Evolutionary conservation across 345 rosid species (phyloP).

Genomic region (Cardamine occulta): DNA sequence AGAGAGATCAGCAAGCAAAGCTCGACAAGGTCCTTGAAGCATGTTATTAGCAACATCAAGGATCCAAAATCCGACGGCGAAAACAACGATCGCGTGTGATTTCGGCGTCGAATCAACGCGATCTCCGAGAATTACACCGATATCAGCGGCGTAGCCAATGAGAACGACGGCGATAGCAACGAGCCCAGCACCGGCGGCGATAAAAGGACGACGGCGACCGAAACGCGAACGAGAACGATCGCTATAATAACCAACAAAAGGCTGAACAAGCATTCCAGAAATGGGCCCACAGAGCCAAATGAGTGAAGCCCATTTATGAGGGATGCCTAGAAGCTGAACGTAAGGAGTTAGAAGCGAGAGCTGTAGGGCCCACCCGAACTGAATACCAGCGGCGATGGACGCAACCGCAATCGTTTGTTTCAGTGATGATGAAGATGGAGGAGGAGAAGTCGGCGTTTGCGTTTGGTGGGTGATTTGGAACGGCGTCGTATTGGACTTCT

Average conservation of each 20-base stretch:
- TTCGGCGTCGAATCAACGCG: conserved; percentile 37
- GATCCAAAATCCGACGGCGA: conserved; percentile 82
- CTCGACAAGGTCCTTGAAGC: conserved; percentile 88
- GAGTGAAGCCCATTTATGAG: conserved; percentile 79
- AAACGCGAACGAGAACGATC: conserved; percentile 68
- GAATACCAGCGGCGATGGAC: conserved; percentile 78
- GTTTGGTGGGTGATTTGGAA: not conserved
- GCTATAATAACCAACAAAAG: conserved; percentile 82
- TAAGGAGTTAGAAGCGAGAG: conserved; percentile 82
- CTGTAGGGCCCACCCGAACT: conserved; percentile 92
- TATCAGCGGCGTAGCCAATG: conserved; percentile 76
- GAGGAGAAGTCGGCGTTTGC: not conserved
- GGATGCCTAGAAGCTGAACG: conserved; percentile 77
- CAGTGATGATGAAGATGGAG: conserved; percentile 23
- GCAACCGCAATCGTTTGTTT: conserved; percentile 60
- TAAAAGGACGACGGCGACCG: conserved; percentile 88
- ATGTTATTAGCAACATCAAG: conserved; percentile 91
- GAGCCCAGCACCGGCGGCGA: conserved; percentile 53
- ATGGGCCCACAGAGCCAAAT: conserved; percentile 93
- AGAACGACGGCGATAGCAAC: conserved; percentile 67
- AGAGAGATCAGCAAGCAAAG: conserved; percentile 78
- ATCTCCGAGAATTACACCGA: conserved; percentile 65
- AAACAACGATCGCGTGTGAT: conserved; percentile 61
- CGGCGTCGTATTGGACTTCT: conserved; percentile 4
- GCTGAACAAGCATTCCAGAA: conserved; percentile 86